Conservation (phyloP, 208 protist species). For the Acanthamoeba royreba region DNA sequence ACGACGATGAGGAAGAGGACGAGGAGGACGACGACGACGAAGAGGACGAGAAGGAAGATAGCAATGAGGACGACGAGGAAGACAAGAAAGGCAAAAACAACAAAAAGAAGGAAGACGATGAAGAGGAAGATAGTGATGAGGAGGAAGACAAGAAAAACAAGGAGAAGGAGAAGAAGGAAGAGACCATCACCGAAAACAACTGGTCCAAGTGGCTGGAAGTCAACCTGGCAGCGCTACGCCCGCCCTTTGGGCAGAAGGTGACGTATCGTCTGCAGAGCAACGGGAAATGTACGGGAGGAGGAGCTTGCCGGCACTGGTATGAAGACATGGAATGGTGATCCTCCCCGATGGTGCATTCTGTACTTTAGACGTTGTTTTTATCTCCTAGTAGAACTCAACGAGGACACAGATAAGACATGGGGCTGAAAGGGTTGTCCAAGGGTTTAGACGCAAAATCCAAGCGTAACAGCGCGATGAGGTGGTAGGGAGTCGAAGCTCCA, state of each 20-base stretch:
- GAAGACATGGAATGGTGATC: not conserved
- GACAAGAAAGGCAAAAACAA: not conserved
- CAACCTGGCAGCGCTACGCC: not conserved
- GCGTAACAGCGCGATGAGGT: too few relatives aligned
- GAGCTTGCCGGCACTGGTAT: not conserved
- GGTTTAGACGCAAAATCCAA: too few relatives aligned
- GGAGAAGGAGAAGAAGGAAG: not conserved
- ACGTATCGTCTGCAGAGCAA: not conserved
- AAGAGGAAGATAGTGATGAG: not conserved
- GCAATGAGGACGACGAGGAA: not conserved
- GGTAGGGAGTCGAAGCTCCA: too few relatives aligned
- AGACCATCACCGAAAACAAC: not conserved
- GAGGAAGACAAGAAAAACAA: too few relatives aligned
- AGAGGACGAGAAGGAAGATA: too few relatives aligned
- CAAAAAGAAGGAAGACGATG: not conserved
- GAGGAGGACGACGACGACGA: not conserved
- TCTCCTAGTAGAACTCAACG: too few relatives aligned
- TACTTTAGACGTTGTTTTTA: too few relatives aligned
- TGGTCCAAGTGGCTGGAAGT: not conserved
- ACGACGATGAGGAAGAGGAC: not conserved
- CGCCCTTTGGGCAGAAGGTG: not conserved
- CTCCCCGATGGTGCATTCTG: too few relatives aligned
- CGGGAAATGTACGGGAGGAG: not conserved
- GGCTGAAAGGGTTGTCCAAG: too few relatives aligned
- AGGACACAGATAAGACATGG: too few relatives aligned